Evolutionary conservation across 2,329 filamentous ascomycete species (phyloP).

Genomic region (Leptographium lundbergii): DNA sequence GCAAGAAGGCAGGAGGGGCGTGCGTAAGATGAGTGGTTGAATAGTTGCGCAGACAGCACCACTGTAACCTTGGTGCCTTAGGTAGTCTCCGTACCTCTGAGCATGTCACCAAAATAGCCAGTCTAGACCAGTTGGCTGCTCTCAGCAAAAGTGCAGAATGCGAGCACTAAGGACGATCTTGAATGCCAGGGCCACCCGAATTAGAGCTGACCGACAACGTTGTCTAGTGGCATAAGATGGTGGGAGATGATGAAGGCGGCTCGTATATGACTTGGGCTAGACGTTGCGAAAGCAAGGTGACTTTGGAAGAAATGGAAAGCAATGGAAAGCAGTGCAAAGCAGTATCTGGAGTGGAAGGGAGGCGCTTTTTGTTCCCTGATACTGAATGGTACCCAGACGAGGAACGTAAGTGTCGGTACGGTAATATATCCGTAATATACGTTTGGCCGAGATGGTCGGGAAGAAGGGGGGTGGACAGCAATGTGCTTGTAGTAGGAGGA

Average conservation of each 20-base stretch:
- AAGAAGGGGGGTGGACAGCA: not conserved
- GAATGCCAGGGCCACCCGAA: too few relatives aligned
- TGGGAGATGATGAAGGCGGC: too few relatives aligned
- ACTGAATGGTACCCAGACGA: not conserved
- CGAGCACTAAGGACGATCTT: too few relatives aligned
- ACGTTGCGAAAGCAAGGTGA: not conserved
- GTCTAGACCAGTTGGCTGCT: not conserved
- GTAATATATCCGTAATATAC: slow-evolving; percentile 6
- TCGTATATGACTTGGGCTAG: too few relatives aligned
- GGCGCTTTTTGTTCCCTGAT: slow-evolving; percentile 5
- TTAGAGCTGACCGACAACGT: too few relatives aligned
- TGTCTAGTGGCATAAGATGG: too few relatives aligned
- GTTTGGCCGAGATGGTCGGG: not conserved
- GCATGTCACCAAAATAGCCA: not conserved
- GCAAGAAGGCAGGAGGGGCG: not conserved
- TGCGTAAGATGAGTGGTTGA: not conserved
- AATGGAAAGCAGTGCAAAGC: not conserved
- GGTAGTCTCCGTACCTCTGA: not conserved
- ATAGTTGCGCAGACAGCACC: not conserved
- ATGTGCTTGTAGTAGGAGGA: not conserved
- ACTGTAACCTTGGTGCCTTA: not conserved
- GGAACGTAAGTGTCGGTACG: not conserved
- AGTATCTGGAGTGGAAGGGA: not conserved
- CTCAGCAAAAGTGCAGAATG: not conserved
- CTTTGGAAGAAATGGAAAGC: not conserved